Percentiles rank a stretch among this genome's conserved stretches.
Evolutionary conservation across 2,329 filamentous ascomycete species (phyloP).

Genomic region (Camptophora hylomeconis): DNA sequence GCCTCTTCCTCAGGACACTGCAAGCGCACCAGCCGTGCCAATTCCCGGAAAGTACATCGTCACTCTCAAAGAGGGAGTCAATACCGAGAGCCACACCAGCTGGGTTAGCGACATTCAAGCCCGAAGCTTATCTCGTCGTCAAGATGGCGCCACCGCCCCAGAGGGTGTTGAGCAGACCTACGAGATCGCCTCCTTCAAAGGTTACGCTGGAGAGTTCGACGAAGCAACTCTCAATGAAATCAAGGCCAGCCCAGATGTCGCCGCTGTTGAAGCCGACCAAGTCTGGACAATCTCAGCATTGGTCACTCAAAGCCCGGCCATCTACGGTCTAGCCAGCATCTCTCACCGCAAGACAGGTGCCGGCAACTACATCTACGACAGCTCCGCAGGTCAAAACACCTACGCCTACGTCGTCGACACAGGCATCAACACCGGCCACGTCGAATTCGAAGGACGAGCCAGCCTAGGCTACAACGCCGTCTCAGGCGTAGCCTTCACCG

Average conservation of each 20-base stretch:
- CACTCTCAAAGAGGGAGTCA: slow-evolving; percentile 20
- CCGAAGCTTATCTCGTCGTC: slow-evolving; percentile 24
- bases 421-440: slow-evolving; percentile 23
- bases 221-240: slow-evolving; percentile 28
- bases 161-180: slow-evolving; percentile 30
- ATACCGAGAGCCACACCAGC: slow-evolving; percentile 21
- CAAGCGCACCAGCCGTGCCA: slow-evolving; percentile 6
- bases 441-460: slow-evolving; percentile 26
- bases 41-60: slow-evolving; percentile 18
- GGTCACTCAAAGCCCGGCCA: slow-evolving; percentile 16
- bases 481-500: slow-evolving; percentile 12
- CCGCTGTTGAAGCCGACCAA: slow-evolving; percentile 3
- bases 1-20: slow-evolving; percentile 2
- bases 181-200: slow-evolving; percentile 30
- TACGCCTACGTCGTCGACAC: slow-evolving; percentile 27
- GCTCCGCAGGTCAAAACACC: slow-evolving; percentile 22
- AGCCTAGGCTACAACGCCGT: slow-evolving; percentile 23
- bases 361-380: slow-evolving; percentile 25
- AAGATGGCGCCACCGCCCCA: slow-evolving; percentile 12
- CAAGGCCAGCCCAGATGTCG: slow-evolving; percentile 22
- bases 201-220: slow-evolving; percentile 33
- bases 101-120: slow-evolving; percentile 26
- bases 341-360: slow-evolving; percentile 17
- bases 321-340: slow-evolving; percentile 25
- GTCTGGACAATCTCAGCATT: slow-evolving; percentile 3